A percentile compares a stretch with the other conserved stretches of the same genome.
phyloP scores from a whole-genome alignment of 768 basidiomycete genomes.

The Boletus rex-veris region DNA sequence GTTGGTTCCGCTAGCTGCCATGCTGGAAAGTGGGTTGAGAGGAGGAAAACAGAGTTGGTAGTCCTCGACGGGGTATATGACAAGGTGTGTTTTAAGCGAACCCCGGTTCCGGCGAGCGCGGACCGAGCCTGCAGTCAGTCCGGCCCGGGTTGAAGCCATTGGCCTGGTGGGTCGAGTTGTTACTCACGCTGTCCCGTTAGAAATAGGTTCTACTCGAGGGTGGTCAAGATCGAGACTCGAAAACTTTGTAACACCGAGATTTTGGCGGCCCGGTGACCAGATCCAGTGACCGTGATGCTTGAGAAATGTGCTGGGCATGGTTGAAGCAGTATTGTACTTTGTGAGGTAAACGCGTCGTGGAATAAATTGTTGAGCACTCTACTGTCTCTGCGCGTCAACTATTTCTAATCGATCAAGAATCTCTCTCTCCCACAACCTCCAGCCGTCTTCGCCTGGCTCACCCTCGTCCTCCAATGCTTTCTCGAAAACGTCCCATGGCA shows the following conservation, averaged over 20 bases:
- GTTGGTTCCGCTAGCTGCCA: slow-evolving; percentile 37
- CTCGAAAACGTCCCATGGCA: slow-evolving; percentile 74
- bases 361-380: background rate
- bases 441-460: slow-evolving; percentile 63
- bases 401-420: slow-evolving; percentile 66
- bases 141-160: slow-evolving; percentile 4
- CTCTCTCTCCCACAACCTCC: slow-evolving; percentile 78
- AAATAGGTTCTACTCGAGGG: too few species aligned
- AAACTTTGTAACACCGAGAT: too few species aligned
- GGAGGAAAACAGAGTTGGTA: background rate
- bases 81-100: too few species aligned
- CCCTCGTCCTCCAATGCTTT: slow-evolving; percentile 51
- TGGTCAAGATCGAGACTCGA: too few species aligned
- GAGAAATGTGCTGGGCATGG: background rate
- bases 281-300: too few species aligned
- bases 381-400: slow-evolving; percentile 35
- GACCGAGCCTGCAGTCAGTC: slow-evolving; percentile 2
- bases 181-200: too few species aligned
- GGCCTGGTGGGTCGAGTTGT: too few species aligned
- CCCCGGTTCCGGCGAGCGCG: background rate
- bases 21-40: slow-evolving; percentile 18
- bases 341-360: background rate
- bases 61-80: slow-evolving; percentile 7
- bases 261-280: too few species aligned
- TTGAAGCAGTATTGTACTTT: background rate